phyloP scores from a whole-genome alignment of 176 grass and related monocot genomes.

The Rhynchospora breviuscula region DNA sequence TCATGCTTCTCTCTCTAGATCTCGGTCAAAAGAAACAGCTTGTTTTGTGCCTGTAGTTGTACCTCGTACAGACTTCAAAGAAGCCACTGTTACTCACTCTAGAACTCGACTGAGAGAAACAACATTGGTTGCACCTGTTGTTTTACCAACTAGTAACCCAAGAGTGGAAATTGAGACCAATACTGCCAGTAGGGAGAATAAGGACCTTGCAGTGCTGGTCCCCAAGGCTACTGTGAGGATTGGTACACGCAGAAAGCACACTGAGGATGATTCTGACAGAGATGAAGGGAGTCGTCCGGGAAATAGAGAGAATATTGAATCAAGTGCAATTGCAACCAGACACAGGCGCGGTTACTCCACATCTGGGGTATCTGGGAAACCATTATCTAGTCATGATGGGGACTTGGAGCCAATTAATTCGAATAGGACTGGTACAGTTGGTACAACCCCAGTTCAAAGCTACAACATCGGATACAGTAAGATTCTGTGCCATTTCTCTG shows the following conservation, averaged over 20 bases:
- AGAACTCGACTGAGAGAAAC: conserved; percentile 21
- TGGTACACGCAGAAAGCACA: conserved; percentile 21
- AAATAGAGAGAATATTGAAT: conserved; percentile 30
- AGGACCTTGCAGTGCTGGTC: background rate
- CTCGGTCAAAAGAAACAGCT: conserved; percentile 32
- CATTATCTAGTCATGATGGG: conserved; percentile 18
- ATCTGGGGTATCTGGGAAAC: conserved; percentile 27
- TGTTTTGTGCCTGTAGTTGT: conserved; percentile 26
- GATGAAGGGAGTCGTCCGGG: background rate
- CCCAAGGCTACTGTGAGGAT: conserved; percentile 16
- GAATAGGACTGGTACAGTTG: conserved; percentile 25
- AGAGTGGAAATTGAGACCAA: conserved; percentile 24
- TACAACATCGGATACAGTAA: conserved; percentile 43
- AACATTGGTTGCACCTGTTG: conserved; percentile 21
- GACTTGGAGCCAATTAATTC: conserved; percentile 26
- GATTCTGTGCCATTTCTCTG: conserved; percentile 6
- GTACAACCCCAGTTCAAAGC: conserved; percentile 29
- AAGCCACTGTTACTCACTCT: conserved; percentile 15
- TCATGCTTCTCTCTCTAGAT: conserved; percentile 9
- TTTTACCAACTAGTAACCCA: conserved; percentile 30
- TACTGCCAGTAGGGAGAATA: background rate
- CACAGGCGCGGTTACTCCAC: conserved; percentile 17
- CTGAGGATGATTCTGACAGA: conserved; percentile 35
- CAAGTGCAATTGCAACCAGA: conserved; percentile 31
- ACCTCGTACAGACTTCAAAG: conserved; percentile 28